Evolutionary conservation across 2,329 filamentous ascomycete genomes (phyloP), one percentile per base, ranked within the genome.

Genomic region (Cordyceps farinosa): DNA sequence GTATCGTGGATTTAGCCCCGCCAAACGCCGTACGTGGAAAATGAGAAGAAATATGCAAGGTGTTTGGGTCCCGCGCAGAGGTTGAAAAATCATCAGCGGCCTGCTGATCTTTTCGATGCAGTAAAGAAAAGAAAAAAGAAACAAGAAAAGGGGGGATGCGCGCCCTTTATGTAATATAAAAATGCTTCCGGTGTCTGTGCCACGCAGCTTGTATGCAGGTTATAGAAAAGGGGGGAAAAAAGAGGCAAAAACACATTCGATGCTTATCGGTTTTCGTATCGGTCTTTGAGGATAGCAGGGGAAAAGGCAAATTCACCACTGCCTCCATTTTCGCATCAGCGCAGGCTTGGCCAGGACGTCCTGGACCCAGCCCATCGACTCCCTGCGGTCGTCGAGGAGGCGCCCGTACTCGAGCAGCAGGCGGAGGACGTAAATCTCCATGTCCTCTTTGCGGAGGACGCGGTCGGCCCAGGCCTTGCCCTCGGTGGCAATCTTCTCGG

Each of bases 381-480:
- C 81, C 59, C 84, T 73, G 58, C 77, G 70, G 45, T 84, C 82
- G 61, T 84, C 83, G 45, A 77, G 74, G 13, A 88, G 69, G 22
- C 86, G 76, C 6, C 80, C 87, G 66, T 88, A 89, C 74, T 89
- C 87, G 38, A 89, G 75, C 60, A 89, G 73, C 67, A 92, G 70
- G 50, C 89, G 77, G 61, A 88, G 77, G 9, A 87, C 81, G 71
- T 92, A 92, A 9, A 92, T 80, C 69, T 86, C 82, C 88, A 91
- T 91, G 70, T 92, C 89, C 69, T 91, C 88, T 68, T 81, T 84
- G 64, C 90, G 78, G 32, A 92, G 76, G 8, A 90, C 89, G 70
- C 77, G 83, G 65, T 86, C 84, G 0, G 89, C 87, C 90, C 90
- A 92, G 38, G 79, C 78, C 71, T 87, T 85, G 2, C 89, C 89